Percentiles rank a stretch among this genome's conserved stretches.
phyloP scores from a whole-genome alignment of 805 yeast genomes.

The Saccharomycopsis sp. region DNA sequence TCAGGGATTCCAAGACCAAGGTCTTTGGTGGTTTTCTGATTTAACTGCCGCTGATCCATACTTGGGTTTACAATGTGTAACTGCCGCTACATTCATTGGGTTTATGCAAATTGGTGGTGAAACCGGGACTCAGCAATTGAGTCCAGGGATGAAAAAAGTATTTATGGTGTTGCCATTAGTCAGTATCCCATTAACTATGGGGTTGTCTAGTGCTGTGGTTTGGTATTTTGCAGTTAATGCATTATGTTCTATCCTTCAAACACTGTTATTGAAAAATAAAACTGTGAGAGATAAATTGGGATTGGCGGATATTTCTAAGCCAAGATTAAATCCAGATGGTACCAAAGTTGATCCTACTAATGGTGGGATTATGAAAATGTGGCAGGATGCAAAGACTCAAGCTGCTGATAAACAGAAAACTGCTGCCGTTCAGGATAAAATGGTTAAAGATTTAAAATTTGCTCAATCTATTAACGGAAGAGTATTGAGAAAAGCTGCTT shows the following conservation, averaged over 20 bases:
- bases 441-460: background rate
- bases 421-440: conserved; percentile 6
- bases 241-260: conserved; percentile 64
- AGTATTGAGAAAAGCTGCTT: conserved; percentile 10
- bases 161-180: conserved; percentile 70
- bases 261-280: conserved; percentile 53
- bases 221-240: conserved; percentile 83
- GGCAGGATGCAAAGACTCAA: conserved; percentile 34
- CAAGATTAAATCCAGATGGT: conserved; percentile 28
- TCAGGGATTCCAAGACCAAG: conserved; percentile 71
- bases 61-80: conserved; percentile 73
- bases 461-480: no score
- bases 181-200: conserved; percentile 85
- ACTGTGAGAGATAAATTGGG: conserved; percentile 50
- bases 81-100: conserved; percentile 70
- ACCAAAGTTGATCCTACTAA: conserved; percentile 26
- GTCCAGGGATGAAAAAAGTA: conserved; percentile 59
- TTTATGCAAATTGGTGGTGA: conserved; percentile 87
- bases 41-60: conserved; percentile 85
- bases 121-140: conserved; percentile 67
- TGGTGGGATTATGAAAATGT: conserved; percentile 33
- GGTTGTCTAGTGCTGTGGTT: conserved; percentile 77
- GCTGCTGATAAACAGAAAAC: conserved; percentile 25
- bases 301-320: conserved; percentile 54
- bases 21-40: conserved; percentile 78